Evolutionary conservation across 2,329 filamentous ascomycete species (phyloP), one percentile per base, ranked within the genome.

Genomic region (Cercospora sp.): DNA sequence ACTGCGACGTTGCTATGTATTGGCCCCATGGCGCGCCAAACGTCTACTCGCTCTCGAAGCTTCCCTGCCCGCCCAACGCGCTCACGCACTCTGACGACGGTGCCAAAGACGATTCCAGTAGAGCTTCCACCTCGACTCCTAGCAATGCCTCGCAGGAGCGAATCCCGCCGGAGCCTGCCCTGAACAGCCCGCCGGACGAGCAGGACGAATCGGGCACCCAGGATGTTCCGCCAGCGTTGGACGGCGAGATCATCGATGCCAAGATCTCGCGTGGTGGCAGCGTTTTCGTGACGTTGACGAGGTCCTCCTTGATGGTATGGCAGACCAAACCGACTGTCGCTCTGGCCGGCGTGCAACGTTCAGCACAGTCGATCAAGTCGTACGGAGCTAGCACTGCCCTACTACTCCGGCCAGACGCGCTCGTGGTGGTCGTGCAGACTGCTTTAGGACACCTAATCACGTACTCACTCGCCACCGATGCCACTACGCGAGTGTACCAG

Each of bases 321-420:
- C 95, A 99, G 82, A 94, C 92, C 65, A 79, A 97, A 91, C 95
- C 95, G 60, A 94, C 93, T 64, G 93, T 94, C 26, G 88, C 97
- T 32, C 87, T 98, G 63, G 93, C 93, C 68, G 88, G 93, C 28
- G 89, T 97, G 59, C 86, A 93, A 68, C 91, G 95, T 72, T 98
- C 95, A 60, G 82, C 87, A 62, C 85, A 88, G 40, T 99, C 95
- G 0, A 81, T 98, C 57, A 85, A 88, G 69, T 90, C 89, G 1
- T 98, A 98, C 77, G 95, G 95, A 45, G 86, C 88, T 43, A 98
- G 97, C 79, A 87, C 91, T 65, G 89, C 92, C 73, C 86, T 99
- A 53, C 85, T 97, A 10, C 87, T 99, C 68, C 90, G 94, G 64
- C 94, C 95, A 5, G 95, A 99, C 80, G 93, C 93, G 6, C 91